phyloP scores from a whole-genome alignment of 108 stramenopile species.

The Chaetoceros muelleri region DNA sequence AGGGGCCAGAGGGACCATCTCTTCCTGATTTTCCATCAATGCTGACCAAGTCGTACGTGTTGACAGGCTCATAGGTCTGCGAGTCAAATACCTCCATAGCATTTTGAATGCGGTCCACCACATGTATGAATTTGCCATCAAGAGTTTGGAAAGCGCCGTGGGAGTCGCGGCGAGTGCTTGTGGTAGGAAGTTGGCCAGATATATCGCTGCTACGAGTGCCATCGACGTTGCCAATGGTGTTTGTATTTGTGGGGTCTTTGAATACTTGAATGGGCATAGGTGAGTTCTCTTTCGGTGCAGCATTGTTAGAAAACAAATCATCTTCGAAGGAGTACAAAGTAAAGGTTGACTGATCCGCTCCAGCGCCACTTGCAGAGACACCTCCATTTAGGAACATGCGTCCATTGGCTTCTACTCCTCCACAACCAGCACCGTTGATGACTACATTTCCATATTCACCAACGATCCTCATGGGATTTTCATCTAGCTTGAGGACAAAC shows the following conservation, averaged over 20 bases:
- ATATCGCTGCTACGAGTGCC: not conserved
- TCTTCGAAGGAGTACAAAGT: slow-evolving; percentile 12
- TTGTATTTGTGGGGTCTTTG: slow-evolving; percentile 12
- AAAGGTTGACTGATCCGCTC: slow-evolving; percentile 10
- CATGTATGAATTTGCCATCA: slow-evolving; percentile 19
- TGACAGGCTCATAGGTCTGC: slow-evolving; percentile 1
- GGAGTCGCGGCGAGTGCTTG: slow-evolving; percentile 22
- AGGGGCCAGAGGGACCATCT: not conserved
- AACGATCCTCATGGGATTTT: slow-evolving; percentile 24
- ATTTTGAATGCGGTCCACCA: slow-evolving; percentile 23
- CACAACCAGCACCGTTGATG: slow-evolving; percentile 19
- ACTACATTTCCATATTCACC: slow-evolving; percentile 14
- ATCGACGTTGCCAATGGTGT: slow-evolving; percentile 9
- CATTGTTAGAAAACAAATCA: not conserved
- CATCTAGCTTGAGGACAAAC: slow-evolving; percentile 7
- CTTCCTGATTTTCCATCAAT: slow-evolving; percentile 5
- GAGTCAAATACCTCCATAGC: slow-evolving; percentile 13
- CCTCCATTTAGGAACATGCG: slow-evolving; percentile 14
- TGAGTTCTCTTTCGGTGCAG: not conserved
- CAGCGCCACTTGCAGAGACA: slow-evolving; percentile 3
- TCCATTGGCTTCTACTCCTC: slow-evolving; percentile 9
- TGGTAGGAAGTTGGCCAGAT: slow-evolving; percentile 20
- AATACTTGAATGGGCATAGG: slow-evolving; percentile 8
- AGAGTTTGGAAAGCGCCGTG: slow-evolving; percentile 4
- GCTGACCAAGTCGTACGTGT: slow-evolving; percentile 10